Evolutionary conservation across 768 basidiomycete genomes (phyloP).

Genomic region (Serendipita sp.): DNA sequence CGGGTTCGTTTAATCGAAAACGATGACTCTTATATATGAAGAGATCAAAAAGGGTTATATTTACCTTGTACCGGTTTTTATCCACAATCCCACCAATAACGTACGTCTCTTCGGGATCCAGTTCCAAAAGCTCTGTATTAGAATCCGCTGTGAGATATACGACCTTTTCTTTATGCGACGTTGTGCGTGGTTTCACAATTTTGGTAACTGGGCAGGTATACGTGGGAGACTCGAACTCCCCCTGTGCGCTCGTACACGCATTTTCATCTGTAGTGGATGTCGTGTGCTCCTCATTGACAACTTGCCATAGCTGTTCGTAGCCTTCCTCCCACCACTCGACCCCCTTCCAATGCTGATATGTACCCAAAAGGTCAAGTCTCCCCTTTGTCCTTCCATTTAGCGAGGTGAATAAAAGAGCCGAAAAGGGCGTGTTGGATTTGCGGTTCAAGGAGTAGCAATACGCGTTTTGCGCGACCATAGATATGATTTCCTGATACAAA

Average conservation of each 20-base stretch:
- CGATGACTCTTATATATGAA: neutral
- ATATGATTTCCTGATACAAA: constrained; percentile 61
- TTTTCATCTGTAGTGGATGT: neutral
- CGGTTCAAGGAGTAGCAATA: constrained; percentile 85
- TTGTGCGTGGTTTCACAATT: neutral
- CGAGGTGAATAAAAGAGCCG: constrained; percentile 61
- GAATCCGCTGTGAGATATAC: constrained; percentile 95
- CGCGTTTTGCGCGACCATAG: constrained; percentile 78
- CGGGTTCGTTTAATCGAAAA: constrained; percentile 6
- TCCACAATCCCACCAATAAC: constrained; percentile 94
- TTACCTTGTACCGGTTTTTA: constrained; percentile 88
- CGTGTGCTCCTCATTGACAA: neutral
- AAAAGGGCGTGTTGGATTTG: constrained; percentile 49
- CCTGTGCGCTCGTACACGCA: constrained; percentile 11
- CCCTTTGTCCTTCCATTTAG: constrained; percentile 53
- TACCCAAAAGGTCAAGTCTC: constrained; percentile 47
- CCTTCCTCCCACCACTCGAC: constrained; percentile 73
- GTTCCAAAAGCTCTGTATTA: constrained; percentile 64
- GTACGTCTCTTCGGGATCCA: constrained; percentile 74
- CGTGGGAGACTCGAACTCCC: constrained; percentile 7
- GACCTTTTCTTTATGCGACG: constrained; percentile 32
- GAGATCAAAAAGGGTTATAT: constrained; percentile 15
- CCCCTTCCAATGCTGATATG: constrained; percentile 63
- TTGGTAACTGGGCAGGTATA: constrained; percentile 3
- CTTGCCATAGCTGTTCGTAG: constrained; percentile 51